Base-by-base conservation (phyloP, 495 filamentous ascomycete species). In the Penicillium mononematosum region DNA sequence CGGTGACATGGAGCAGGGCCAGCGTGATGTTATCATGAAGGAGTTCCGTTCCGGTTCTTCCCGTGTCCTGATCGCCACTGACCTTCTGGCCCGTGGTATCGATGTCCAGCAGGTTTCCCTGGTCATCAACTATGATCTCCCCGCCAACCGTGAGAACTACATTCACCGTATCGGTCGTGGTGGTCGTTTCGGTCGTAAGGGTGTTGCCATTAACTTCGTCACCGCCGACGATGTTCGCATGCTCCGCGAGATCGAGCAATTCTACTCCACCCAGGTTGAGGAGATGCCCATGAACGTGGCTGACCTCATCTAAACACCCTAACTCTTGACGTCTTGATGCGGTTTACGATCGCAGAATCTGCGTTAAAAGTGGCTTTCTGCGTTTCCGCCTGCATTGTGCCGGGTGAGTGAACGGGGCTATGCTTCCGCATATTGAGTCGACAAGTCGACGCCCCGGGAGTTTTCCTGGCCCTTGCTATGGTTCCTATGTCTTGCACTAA, bases 201-300 rank as follows among this genome's bases (percentile, higher is more conserved):
- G 94, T 88, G 94, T 98, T 75, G 95, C 94, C 64, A 98, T 98
- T 83, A 98, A 98, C 88, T 98, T 98, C 77, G 94, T 98, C 72
- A 98, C 95, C 55, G 91, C 90, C 66, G 94, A 98, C 58, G 94
- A 98, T 81, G 94, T 98, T 63, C 92, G 95, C 72, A 98, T 98
- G 86, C 90, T 98, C 84, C 87, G 94, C 66, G 95, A 98, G 75
- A 98, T 98, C 61, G 94, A 80, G 67, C 80, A 83, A 70, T 85
- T 83, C 72, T 85, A 85, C 76, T 83, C 78, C 76, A 84, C 77
- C 68, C 81, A 83, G 70, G 80, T 83, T 57, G 81, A 83, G 70
- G 81, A 83, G 73, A 83, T 83, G 81, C 81, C 81, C 64, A 83
- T 83, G 81, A 83, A 82, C 73, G 78, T 80, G 75, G 80, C 80